Evolutionary conservation across 768 basidiomycete species (phyloP), one percentile per base, ranked within the genome.

Genomic region (Suillus clintonianus): DNA sequence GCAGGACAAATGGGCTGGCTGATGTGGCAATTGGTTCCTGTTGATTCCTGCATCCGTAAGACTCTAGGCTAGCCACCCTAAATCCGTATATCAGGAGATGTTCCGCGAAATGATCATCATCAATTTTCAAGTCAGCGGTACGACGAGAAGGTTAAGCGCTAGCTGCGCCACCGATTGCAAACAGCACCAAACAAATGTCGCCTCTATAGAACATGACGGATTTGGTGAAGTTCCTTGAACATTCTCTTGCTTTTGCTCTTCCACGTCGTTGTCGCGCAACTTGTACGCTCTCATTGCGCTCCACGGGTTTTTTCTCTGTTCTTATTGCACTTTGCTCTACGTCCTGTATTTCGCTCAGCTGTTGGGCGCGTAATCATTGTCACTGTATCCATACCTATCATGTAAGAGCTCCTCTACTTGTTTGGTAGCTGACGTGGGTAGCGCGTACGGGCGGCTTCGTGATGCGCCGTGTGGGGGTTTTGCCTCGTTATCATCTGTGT

Each of bases 361-460:
- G 64, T 63, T 62, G 64, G 58, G 66, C 62, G 64, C 60, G 64
- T 70, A 73, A 65, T 65, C 67, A 61, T 68, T 62, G n/a, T 65
- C 69, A 62, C 68, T 76, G 76, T 76, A 77, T 68, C 67, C 69
- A 61, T 76, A 76, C 68, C 65, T 75, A 68, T 70, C 74, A 66
- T 77, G 75, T 76, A 73, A 76, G 75, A 69, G 56, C 55, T 64
- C 60, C 63, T 51, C 53, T 48, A 43, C 67, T 64, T 59, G 62
- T 63, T 50, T 39, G 59, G 64, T 70, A 63, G 62, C 76, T 76
- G 72, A 76, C 74, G 64, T 59, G 65, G 66, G 74, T 73, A 71
- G 70, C 61, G 71, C 67, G 34, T 67, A 68, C 67, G 65, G 60
- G 59, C 41, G 34, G 15, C 61, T 65, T 64, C 56, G 61, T 58